Percentiles rank a stretch among this genome's conserved stretches.
Conservation (phyloP, 2,329 filamentous ascomycete species). For the Aureobasidium sp. region DNA sequence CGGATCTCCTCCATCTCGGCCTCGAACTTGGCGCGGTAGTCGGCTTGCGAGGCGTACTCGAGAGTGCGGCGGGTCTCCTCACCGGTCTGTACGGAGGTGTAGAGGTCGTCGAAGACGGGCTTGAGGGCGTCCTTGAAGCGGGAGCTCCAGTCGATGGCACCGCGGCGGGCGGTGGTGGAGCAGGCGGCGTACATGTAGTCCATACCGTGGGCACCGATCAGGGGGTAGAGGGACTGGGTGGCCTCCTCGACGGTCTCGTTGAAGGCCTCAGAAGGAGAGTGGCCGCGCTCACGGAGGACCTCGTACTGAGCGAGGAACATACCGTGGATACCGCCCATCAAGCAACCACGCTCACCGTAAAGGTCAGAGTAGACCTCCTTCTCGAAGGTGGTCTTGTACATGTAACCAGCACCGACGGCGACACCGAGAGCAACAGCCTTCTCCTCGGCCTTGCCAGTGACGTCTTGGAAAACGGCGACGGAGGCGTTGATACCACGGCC, state of each 20-base stretch:
- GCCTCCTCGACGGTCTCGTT: slow-evolving; percentile 99
- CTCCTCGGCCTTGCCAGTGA: slow-evolving; percentile 96
- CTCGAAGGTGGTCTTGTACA: slow-evolving; percentile 99
- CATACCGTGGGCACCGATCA: slow-evolving; percentile 97
- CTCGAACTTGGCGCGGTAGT: slow-evolving; percentile 97
- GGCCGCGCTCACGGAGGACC: slow-evolving; percentile 96
- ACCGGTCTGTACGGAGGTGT: slow-evolving; percentile 85
- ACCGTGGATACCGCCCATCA: slow-evolving; percentile 99
- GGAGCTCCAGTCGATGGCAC: slow-evolving; percentile 97
- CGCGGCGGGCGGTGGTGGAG: slow-evolving; percentile 95
- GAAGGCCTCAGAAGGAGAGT: slow-evolving; percentile 97
- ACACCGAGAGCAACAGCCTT: slow-evolving; percentile 95
- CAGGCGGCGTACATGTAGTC: slow-evolving; percentile 99
- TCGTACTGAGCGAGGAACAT: slow-evolving; percentile 99
- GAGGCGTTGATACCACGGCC: slow-evolving; percentile 99
- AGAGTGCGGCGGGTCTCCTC: slow-evolving; percentile 93
- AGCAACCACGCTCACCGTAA: slow-evolving; percentile 98
- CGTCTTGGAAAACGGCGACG: slow-evolving; percentile 96
- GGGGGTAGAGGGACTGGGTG: slow-evolving; percentile 92
- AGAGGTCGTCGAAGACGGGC: slow-evolving; percentile 96
- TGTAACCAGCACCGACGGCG: slow-evolving; percentile 93
- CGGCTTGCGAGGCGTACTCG: slow-evolving; percentile 89
- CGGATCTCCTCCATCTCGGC: slow-evolving; percentile 98
- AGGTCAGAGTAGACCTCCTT: slow-evolving; percentile 99
- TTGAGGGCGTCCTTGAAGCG: slow-evolving; percentile 97